Base-by-base conservation (phyloP, 345 rosid species). In the Aquilaria sinensis region DNA sequence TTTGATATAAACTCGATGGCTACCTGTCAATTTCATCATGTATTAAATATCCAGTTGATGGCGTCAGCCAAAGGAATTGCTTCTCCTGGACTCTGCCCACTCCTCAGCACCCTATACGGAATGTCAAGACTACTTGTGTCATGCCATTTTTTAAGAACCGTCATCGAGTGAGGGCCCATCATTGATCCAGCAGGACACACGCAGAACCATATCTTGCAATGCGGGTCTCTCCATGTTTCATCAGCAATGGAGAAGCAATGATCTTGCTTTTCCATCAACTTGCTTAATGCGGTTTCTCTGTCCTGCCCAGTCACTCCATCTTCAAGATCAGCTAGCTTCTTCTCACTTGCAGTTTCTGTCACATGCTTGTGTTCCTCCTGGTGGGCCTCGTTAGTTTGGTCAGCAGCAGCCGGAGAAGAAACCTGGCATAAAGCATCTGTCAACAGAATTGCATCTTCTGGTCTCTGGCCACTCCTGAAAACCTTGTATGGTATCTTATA, bases 101-200 rank as follows among this genome's bases (percentile, higher is more conserved):
- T 62, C 67, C 53, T 72, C 48, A 53, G 61, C 13, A 72, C 68
- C 59, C 53, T 72, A 41, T n/a, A 46, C 14, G 14, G 34, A 30
- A 63, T 16, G 10, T 53, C 45, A 1, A 23, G 10, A 46, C 4
- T 2, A 57, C 30, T 45, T 8, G 63, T 13, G 14, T 43, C 34
- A 14, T 16, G 47, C 76, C 76, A 67, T 48, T 47, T 13, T 48
- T 67, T 67, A 58, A 72, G 67, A 57, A 72, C 12, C 10, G 63
- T 46, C 68, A 67, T 67, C 6, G 72, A 58, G 60, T 53, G 62
- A 47, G 72, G 76, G 12, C 72, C 76, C 11, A 0, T 47, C 3
- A 15, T 67, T 8, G 15, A 12, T 14, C 76, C 71, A 5, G 2
- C 10, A 2, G 64, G 68, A 58, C 53, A 23, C 32, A 58, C 31